Conservation (phyloP, 163 green algal species). For the Scenedesmus sp. region DNA sequence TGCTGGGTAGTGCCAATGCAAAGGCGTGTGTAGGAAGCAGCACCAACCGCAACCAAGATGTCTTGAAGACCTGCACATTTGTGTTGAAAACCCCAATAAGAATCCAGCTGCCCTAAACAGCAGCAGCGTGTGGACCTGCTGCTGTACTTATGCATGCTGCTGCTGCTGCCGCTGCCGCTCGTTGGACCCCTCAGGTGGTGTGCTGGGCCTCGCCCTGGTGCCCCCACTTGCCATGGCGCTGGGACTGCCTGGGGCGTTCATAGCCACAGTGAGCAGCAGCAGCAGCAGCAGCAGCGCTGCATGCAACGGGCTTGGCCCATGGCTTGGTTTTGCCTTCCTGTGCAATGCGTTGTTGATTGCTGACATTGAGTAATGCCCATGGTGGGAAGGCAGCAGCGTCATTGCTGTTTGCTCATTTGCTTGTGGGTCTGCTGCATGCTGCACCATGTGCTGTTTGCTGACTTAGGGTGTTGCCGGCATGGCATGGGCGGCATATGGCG, state of each 20-base stretch:
- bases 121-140: not conserved
- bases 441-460: not conserved
- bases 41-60: too few relatives aligned
- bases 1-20: too few relatives aligned
- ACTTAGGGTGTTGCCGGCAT: not conserved
- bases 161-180: not conserved
- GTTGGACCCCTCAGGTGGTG: conserved; percentile 65
- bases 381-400: too few relatives aligned
- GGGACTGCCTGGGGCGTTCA: conserved; percentile 68
- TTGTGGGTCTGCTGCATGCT: not conserved
- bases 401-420: not conserved
- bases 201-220: conserved; percentile 68
- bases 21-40: too few relatives aligned
- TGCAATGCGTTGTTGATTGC: not conserved
- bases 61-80: too few relatives aligned
- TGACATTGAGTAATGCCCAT: not conserved
- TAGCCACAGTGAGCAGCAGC: conserved; percentile 46
- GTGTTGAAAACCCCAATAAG: too few relatives aligned
- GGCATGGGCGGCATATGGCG: not conserved
- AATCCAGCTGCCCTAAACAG: not conserved
- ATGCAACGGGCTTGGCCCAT: not conserved
- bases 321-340: not conserved
- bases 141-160: not conserved
- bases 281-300: conserved; percentile 5
- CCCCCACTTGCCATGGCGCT: conserved; percentile 61